Conservation (phyloP, 257 asterid genomes). For the Fraxinus quadrangulata region DNA sequence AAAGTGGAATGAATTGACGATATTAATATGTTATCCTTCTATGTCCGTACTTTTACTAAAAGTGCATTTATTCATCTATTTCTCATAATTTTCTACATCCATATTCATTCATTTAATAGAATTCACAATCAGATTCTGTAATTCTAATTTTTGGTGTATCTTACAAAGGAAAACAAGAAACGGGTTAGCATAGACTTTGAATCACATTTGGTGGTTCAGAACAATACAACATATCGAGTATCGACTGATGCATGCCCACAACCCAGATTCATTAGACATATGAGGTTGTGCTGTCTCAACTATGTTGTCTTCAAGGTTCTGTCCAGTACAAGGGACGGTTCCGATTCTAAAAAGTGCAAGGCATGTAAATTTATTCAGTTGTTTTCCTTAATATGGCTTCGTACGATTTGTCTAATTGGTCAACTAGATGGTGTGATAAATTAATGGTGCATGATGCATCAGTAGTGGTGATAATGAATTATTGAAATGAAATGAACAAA, state of each 20-base stretch:
- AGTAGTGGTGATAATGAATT: conserved; percentile 26
- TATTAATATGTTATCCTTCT: too few relatives aligned
- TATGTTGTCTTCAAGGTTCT: background rate
- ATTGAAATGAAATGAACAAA: conserved; percentile 4
- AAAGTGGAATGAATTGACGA: too few relatives aligned
- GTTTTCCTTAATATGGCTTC: background rate
- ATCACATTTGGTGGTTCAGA: too few relatives aligned
- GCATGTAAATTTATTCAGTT: background rate
- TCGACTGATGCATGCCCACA: background rate
- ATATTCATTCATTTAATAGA: too few relatives aligned
- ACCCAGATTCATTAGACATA: background rate
- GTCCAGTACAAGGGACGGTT: background rate
- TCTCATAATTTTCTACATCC: too few relatives aligned
- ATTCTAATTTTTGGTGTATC: too few relatives aligned
- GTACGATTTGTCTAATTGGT: background rate
- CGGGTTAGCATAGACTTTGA: too few relatives aligned
- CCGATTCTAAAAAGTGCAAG: background rate
- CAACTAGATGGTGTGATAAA: conserved; percentile 18
- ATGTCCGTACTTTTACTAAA: too few relatives aligned
- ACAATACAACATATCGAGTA: too few relatives aligned
- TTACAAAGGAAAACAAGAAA: too few relatives aligned
- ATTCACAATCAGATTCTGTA: too few relatives aligned
- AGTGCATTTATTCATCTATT: too few relatives aligned
- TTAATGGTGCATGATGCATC: conserved; percentile 21
- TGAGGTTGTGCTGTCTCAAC: background rate